These are phyloP conservation scores for Torulaspora delbrueckii DNA, from an alignment of 805 yeast species.

Conservation along the genomic window DNA sequence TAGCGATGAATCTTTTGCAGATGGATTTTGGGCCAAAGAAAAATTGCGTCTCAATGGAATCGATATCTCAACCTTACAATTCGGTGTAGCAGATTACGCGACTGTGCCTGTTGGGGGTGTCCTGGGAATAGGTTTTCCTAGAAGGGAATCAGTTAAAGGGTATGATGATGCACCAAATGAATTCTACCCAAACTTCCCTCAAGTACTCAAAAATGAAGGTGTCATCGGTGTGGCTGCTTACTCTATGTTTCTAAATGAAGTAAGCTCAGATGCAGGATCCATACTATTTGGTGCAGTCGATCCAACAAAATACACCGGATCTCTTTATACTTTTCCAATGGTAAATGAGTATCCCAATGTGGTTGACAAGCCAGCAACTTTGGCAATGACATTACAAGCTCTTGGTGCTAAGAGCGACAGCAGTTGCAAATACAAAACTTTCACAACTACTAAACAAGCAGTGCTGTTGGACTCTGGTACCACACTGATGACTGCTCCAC, in stretches of 20 bases:
- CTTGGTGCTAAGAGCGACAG: conserved; percentile 29
- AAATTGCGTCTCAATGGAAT: conserved; percentile 46
- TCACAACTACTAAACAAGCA: conserved; percentile 28
- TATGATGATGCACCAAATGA: conserved; percentile 22
- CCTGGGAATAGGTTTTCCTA: conserved; percentile 60
- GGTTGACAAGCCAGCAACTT: conserved; percentile 35
- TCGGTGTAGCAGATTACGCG: conserved; percentile 62
- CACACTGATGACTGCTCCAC: conserved; percentile 46
- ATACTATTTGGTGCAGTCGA: conserved; percentile 65
- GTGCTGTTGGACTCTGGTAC: conserved; percentile 57
- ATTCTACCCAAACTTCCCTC: conserved; percentile 59
- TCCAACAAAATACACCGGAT: conserved; percentile 48
- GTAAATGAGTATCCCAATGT: conserved; percentile 39
- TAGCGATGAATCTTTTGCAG: conserved; percentile 46
- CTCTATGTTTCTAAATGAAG: conserved; percentile 50
- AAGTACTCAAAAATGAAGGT: conserved; percentile 48
- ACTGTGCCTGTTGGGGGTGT: conserved; percentile 55
- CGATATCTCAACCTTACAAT: conserved; percentile 46
- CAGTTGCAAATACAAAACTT: conserved; percentile 18
- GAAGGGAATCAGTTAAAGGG: conserved; percentile 48
- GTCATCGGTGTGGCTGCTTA: conserved; percentile 48
- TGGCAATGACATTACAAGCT: conserved; percentile 46
- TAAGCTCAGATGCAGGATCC: conserved; percentile 40
- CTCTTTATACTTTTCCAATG: conserved; percentile 43
- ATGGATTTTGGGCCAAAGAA: conserved; percentile 62